These are phyloP conservation scores for Tuber calosporum DNA, from an alignment of 495 filamentous ascomycete genomes.

Conservation along the genomic window DNA sequence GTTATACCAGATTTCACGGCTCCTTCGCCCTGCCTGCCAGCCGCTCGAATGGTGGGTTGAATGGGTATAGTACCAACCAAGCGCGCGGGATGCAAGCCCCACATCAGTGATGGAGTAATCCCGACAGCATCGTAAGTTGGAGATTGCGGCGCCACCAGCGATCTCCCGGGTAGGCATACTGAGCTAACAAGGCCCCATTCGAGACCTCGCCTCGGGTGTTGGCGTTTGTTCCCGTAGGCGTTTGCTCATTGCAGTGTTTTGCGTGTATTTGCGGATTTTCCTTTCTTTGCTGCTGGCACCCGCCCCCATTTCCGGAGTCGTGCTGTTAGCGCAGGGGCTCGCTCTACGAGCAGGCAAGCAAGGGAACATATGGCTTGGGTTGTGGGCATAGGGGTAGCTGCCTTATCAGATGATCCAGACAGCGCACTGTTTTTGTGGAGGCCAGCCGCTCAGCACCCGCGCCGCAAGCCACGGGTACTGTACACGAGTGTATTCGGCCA, in stretches of 20 bases:
- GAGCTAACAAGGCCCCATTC: no score
- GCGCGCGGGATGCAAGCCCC: neutral
- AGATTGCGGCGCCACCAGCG: neutral
- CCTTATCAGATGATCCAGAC: no score
- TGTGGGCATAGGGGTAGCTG: no score
- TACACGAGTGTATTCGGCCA: no score
- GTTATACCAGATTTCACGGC: no score
- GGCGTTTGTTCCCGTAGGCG: neutral
- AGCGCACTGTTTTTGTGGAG: no score
- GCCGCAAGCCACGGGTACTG: no score
- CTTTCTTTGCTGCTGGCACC: neutral
- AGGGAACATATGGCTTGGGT: no score
- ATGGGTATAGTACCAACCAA: neutral
- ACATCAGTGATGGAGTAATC: neutral
- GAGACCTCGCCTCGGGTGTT: no score
- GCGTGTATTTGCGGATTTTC: neutral
- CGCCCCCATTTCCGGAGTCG: neutral
- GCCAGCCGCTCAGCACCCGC: no score
- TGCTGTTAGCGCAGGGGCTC: neutral
- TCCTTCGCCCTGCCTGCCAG: no score
- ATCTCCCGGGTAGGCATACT: neutral
- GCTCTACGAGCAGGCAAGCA: neutral
- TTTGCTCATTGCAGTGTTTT: neutral
- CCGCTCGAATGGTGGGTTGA: neutral
- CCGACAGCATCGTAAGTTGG: neutral